phyloP scores from a whole-genome alignment of 805 yeast species.

The Wickerhamomyces pijperi region DNA sequence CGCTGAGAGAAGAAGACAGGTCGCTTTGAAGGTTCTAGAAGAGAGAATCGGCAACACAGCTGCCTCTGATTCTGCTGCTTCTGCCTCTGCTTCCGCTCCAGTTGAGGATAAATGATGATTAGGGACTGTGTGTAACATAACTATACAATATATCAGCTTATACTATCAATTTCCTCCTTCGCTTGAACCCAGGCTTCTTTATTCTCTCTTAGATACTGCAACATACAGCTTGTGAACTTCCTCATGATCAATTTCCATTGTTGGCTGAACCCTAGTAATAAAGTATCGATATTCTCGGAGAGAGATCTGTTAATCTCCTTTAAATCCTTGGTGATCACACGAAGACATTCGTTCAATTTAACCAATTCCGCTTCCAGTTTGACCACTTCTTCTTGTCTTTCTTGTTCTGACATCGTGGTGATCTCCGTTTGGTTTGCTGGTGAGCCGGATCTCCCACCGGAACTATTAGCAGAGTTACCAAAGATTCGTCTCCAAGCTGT shows the following conservation, averaged over 20 bases:
- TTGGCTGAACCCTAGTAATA: conserved; percentile 17
- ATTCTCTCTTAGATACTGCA: conserved; percentile 27
- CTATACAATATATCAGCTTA: too few species aligned
- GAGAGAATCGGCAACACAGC: conserved; percentile 34
- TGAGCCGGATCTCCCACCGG: conserved; percentile 1
- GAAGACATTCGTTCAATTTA: conserved; percentile 28
- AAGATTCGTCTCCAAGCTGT: conserved; percentile 18
- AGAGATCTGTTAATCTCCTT: conserved; percentile 24
- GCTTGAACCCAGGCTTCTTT: conserved; percentile 29
- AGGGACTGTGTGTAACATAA: too few species aligned
- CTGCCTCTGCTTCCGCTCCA: neutral
- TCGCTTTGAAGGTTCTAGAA: conserved; percentile 65
- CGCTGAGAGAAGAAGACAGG: conserved; percentile 69
- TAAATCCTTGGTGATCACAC: conserved; percentile 25
- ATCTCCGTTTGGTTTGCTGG: conserved; percentile 8
- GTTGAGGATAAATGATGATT: too few species aligned
- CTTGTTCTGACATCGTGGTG: conserved; percentile 21
- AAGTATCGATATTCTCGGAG: conserved; percentile 18
- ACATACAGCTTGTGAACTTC: conserved; percentile 21
- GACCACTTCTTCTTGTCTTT: conserved; percentile 26
- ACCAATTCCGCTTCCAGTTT: conserved; percentile 24
- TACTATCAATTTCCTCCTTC: conserved; percentile 13
- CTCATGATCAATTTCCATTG: conserved; percentile 21
- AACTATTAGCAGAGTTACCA: neutral
- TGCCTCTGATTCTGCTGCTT: neutral